Base-by-base conservation (phyloP, 176 grass and related monocot genomes). In the Oryza brachyantha region DNA sequence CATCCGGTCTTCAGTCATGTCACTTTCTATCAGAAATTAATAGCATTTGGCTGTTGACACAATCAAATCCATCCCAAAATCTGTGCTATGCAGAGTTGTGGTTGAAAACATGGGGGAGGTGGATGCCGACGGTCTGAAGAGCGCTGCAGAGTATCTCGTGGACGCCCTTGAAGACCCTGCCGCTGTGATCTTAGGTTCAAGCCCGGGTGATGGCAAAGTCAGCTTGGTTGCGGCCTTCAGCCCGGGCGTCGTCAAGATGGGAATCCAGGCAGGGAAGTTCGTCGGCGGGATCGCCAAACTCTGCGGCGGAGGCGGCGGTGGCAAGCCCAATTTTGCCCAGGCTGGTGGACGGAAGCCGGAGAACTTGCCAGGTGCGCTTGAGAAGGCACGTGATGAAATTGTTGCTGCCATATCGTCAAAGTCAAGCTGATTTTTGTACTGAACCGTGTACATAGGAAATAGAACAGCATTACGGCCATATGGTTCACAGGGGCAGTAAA, bases 261-360 rank as follows among this genome's bases (percentile, higher is more conserved):
- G 92, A 34, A 64, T 98, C 25, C 95, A 94, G 34, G 92, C 95
- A 4, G 95, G 95, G 39, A 98, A 88, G 72, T 98, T 98, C 52
- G 89, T 97, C 3, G 95, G 92, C 67, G 73, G 84, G 10, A 94
- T 97, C 70, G 95, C 95, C 1, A 97, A 97, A 64, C 72, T 97
- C 9, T 97, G 95, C 16, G 95, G 95, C 0, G 92, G 95, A 10
- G 95, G 95, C 1, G 95, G 95, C 1, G 95, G 95, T 0, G 95
- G 95, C 28, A 97, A 97, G 68, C 92, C 95, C 21, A 98, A 90
- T 84, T 98, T 98, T 72, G 95, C 95, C 1, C 95, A 98, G 63
- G 92, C 95, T 10, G 95, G 95, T 12, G 95, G 95, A 34, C 86
- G 92, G 90, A 94, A 98, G 72, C 92, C 95, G 25, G 95, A 94